These are phyloP conservation scores for Clitopilus passeckerianus DNA, from an alignment of 768 basidiomycete genomes.

Conservation along the genomic window DNA sequence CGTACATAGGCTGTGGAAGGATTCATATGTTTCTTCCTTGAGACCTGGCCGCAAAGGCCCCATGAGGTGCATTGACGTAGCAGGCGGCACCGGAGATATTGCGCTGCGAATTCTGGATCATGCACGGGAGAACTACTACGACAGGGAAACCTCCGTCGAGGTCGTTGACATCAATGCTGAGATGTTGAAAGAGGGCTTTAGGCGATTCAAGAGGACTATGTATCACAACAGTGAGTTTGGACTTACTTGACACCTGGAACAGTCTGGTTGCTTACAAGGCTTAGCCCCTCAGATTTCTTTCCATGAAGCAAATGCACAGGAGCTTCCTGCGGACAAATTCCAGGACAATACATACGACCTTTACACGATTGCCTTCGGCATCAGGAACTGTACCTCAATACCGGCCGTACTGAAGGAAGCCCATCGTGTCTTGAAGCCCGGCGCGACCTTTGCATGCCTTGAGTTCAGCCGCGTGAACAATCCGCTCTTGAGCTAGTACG, in stretches of 20 bases:
- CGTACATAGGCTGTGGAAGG: conserved; percentile 96
- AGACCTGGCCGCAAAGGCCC: conserved; percentile 74
- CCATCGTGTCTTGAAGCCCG: conserved; percentile 91
- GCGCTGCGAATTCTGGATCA: conserved; percentile 90
- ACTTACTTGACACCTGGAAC: neutral
- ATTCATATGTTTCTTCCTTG: conserved; percentile 72
- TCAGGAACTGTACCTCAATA: conserved; percentile 94
- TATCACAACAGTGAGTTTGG: conserved; percentile 84
- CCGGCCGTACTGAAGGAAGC: conserved; percentile 86
- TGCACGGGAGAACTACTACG: conserved; percentile 83
- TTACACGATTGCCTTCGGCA: conserved; percentile 98
- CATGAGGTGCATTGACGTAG: conserved; percentile 86
- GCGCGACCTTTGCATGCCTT: conserved; percentile 91
- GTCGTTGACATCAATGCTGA: conserved; percentile 93
- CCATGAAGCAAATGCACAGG: conserved; percentile 90
- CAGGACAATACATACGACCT: conserved; percentile 83
- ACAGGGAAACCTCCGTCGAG: conserved; percentile 84
- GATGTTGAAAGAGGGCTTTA: conserved; percentile 91
- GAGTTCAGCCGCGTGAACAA: conserved; percentile 94
- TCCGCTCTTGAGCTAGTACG: conserved; percentile 81
- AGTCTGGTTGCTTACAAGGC: conserved; percentile 2
- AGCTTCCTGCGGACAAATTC: conserved; percentile 62
- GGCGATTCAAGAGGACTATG: conserved; percentile 93
- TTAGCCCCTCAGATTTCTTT: conserved; percentile 91
- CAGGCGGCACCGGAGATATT: conserved; percentile 97